Evolutionary conservation across 768 basidiomycete species (phyloP).

Genomic region (Mycena rosella): DNA sequence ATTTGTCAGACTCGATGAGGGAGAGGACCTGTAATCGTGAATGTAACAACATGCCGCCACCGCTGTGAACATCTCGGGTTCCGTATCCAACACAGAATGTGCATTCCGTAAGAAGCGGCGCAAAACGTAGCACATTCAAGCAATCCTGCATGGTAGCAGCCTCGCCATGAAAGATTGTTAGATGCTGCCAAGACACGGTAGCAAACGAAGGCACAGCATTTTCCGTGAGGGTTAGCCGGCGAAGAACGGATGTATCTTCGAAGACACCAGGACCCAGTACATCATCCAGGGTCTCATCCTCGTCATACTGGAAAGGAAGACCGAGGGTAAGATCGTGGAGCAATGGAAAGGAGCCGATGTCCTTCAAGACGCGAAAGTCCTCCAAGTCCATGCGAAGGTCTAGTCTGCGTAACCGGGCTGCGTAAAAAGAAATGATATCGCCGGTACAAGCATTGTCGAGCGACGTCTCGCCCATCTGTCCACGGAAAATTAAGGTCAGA

Average conservation of each 20-base stretch:
- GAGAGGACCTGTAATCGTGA: background rate
- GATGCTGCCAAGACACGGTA: background rate
- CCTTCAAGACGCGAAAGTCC: too few relatives aligned
- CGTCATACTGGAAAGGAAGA: background rate
- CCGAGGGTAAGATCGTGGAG: background rate
- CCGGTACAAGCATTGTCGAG: background rate
- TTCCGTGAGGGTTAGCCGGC: background rate
- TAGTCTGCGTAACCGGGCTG: background rate
- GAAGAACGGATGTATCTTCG: background rate
- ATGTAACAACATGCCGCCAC: background rate
- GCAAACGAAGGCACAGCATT: background rate
- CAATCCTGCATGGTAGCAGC: background rate
- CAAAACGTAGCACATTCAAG: background rate
- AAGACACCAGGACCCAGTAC: background rate
- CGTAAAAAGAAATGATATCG: background rate
- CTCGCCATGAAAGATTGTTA: background rate
- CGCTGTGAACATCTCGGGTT: background rate
- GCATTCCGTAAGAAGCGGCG: conserved; percentile 2
- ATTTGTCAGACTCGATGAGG: background rate
- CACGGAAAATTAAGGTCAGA: background rate
- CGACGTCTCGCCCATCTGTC: background rate
- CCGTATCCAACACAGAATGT: background rate
- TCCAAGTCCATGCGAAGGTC: background rate
- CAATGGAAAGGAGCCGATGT: background rate
- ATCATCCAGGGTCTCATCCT: background rate